Conservation (phyloP, 164 flowering plant genomes). For the Macadamia integrifolia region DNA sequence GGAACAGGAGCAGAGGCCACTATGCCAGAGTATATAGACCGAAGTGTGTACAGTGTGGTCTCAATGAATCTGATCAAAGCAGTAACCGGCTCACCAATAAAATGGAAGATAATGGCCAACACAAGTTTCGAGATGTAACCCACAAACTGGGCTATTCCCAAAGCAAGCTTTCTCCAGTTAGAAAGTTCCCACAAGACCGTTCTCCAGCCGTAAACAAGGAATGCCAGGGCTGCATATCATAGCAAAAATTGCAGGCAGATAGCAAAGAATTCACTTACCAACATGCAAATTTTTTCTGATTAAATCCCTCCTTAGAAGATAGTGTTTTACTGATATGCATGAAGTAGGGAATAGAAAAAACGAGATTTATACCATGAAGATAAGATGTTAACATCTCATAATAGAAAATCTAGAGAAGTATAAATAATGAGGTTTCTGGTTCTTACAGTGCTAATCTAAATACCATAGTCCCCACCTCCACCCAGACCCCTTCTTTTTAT, state of each 20-base stretch:
- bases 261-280: background rate
- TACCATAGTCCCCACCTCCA: too few species aligned
- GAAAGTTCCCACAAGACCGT: conserved; percentile 75
- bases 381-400: too few species aligned
- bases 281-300: too few species aligned
- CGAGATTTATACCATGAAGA: background rate
- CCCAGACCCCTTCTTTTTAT: too few species aligned
- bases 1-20: conserved; percentile 69
- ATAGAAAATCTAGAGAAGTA: too few species aligned
- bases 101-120: conserved; percentile 52
- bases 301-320: background rate
- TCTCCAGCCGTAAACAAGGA: conserved; percentile 78
- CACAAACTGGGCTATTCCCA: conserved; percentile 28
- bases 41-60: conserved; percentile 42
- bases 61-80: conserved; percentile 44
- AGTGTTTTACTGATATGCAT: background rate
- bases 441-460: too few species aligned
- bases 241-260: background rate
- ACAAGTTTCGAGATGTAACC: conserved; percentile 51
- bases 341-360: background rate
- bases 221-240: conserved; percentile 47
- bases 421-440: too few species aligned
- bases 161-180: conserved; percentile 57
- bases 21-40: conserved; percentile 61
- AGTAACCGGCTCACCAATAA: conserved; percentile 67